Conservation (phyloP, 257 asterid species). For the Nicotiana sylvestris region DNA sequence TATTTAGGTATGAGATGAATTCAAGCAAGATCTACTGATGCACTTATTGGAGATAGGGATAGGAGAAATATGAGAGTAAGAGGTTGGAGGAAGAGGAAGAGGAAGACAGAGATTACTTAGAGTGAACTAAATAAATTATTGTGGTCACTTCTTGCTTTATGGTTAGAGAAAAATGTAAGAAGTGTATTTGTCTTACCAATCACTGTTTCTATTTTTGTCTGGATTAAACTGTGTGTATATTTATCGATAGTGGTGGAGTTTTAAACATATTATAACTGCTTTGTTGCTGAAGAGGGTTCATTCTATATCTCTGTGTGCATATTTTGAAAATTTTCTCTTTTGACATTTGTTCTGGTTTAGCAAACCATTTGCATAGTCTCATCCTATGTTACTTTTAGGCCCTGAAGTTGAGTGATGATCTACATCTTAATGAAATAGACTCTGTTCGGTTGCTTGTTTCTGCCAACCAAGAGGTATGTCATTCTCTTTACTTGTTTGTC, state of each 20-base stretch:
- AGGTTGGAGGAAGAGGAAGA: background rate
- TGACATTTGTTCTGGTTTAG: slow-evolving; percentile 10
- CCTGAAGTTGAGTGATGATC: slow-evolving; percentile 87
- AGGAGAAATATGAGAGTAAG: background rate
- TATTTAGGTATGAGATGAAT: background rate
- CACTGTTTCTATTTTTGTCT: too few relatives aligned
- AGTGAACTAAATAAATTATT: background rate
- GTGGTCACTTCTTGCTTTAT: too few relatives aligned
- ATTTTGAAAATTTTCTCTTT: background rate
- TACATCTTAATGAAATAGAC: slow-evolving; percentile 89
- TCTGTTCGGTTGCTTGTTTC: slow-evolving; percentile 76
- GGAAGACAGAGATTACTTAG: background rate
- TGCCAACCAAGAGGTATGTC: slow-evolving; percentile 86
- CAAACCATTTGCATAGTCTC: slow-evolving; percentile 17
- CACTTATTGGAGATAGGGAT: background rate
- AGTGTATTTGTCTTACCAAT: too few relatives aligned
- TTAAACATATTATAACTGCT: background rate
- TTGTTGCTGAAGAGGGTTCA: background rate
- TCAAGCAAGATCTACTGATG: background rate
- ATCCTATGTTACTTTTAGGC: slow-evolving; percentile 45
- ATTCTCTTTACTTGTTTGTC: slow-evolving; percentile 6
- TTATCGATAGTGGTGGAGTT: too few relatives aligned
- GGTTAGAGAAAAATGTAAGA: too few relatives aligned
- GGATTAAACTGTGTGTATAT: too few relatives aligned
- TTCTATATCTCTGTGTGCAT: background rate